phyloP scores from a whole-genome alignment of 2,329 filamentous ascomycete genomes.

The Colletotrichum incanum region DNA sequence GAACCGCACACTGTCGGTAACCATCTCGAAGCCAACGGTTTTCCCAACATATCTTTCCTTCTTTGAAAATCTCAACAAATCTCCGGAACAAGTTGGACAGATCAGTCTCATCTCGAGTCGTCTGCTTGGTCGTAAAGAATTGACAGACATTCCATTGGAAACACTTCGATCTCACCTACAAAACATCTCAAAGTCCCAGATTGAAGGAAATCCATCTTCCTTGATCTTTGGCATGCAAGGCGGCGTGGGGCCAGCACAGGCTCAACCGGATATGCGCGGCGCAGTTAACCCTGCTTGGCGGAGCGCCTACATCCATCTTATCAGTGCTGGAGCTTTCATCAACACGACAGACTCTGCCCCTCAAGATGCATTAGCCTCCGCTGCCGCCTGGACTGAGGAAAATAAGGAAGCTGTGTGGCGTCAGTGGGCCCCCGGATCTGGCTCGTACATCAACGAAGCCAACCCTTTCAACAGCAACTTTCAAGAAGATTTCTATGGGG shows the following conservation, averaged over 20 bases:
- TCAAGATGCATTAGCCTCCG: neutral
- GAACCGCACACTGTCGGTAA: neutral
- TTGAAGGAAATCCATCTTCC: neutral
- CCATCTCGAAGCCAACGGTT: neutral
- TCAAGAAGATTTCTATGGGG: constrained; percentile 49
- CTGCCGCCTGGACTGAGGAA: constrained; percentile 30
- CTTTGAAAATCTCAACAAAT: neutral
- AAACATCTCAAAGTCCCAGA: neutral
- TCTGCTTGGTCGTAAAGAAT: neutral
- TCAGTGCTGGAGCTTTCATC: constrained; percentile 24
- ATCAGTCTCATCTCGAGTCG: constrained; percentile 19
- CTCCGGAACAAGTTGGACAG: neutral
- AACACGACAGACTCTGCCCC: neutral
- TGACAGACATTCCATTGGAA: neutral
- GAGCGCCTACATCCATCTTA: constrained; percentile 31
- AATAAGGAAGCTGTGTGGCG: constrained; percentile 32
- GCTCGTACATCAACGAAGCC: constrained; percentile 58
- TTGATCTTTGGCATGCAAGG: constrained; percentile 11
- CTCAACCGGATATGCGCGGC: constrained; percentile 28
- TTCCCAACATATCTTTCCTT: constrained; percentile 1
- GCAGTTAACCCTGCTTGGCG: constrained; percentile 33
- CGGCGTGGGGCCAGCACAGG: neutral
- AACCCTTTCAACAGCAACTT: constrained; percentile 53
- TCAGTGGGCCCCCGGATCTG: constrained; percentile 37
- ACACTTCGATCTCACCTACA: neutral